Evolutionary conservation across 2,329 filamentous ascomycete genomes (phyloP).

Genomic region (Diaporthe destruens): DNA sequence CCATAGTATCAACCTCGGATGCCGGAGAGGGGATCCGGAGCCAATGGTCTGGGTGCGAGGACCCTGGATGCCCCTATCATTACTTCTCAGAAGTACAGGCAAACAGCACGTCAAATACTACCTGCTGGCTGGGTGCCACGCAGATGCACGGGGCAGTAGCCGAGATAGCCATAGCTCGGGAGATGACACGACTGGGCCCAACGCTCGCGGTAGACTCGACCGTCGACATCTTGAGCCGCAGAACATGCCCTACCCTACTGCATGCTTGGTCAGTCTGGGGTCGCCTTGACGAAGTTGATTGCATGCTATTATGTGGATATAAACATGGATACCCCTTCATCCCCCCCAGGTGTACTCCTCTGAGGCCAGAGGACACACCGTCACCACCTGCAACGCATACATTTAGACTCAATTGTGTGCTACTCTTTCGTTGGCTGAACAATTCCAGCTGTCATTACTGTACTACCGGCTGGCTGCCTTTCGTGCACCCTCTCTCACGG

Average conservation of each 20-base stretch:
- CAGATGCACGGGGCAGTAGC: conserved; percentile 20
- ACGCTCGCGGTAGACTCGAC: conserved; percentile 1
- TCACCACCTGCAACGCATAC: conserved; percentile 15
- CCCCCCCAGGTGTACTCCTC: background rate
- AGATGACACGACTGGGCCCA: conserved; percentile 11
- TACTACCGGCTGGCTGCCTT: conserved; percentile 23
- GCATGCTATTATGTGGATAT: conserved; percentile 35
- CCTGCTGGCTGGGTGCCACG: conserved; percentile 7
- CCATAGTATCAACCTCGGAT: conserved; percentile 21
- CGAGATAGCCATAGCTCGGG: conserved; percentile 17
- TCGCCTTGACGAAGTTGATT: background rate
- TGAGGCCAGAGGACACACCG: conserved; percentile 12
- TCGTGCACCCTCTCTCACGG: conserved; percentile 10
- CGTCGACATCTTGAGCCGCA: conserved; percentile 16
- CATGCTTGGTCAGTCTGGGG: conserved; percentile 27
- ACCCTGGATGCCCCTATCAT: conserved; percentile 3
- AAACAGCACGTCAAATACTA: conserved; percentile 27
- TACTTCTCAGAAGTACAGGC: conserved; percentile 25
- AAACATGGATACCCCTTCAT: conserved; percentile 40
- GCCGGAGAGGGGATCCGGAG: conserved; percentile 17
- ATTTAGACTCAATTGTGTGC: conserved; percentile 30
- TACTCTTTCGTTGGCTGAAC: conserved; percentile 11
- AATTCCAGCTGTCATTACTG: background rate
- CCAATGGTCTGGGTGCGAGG: conserved; percentile 24
- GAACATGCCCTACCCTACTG: conserved; percentile 11